Evolutionary conservation across 2,329 filamentous ascomycete species (phyloP), one percentile per base, ranked within the genome.

Genomic region (Cytospora paraplurivora): DNA sequence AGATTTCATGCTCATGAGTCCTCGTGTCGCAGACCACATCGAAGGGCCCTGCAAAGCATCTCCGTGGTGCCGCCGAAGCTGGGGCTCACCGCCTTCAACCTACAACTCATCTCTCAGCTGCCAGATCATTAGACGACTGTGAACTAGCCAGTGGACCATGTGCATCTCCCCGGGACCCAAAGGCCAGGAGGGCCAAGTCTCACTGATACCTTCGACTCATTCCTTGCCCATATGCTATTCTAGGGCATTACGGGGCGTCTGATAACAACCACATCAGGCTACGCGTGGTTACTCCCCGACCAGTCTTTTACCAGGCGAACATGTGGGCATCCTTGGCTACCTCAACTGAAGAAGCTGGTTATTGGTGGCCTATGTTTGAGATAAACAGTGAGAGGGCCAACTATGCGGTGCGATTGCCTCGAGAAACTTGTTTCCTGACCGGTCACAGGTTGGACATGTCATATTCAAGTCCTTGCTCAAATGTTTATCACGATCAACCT

Each of bases 51-150:
- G 44, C 44, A 47, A 47, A 21, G 44, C 44, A 47, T 21, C n/a
- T 6, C 44, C 44, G 44, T 47, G 44, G 44, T 47, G n/a, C n/a
- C 44, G 44, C 44, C 44, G 44, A 47, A 47, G 44, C 44, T 47
- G n/a, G 44, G 41, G 44, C 44, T 47, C 44, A 47, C 44, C 44
- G 44, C 44, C 7, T 47, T 3, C 11, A 47, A 19, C 44, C n/a
- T 17, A n/a, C 27, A 47, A 10, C 44, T 11, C 17, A 47, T 21
- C 4, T 12, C 17, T 47, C n/a, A 4, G 7, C 12, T 47, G n/a
- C 21, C n/a, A 47, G n/a, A 4, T 10, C 11, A 12, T 19, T 10
- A 21, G 44, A 47, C n/a, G n/a, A 21, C 8, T 12, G 21, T 21
- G 44, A 19, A 12, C 17, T 1, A 4, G 6, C 44, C 21, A 19